Base-by-base conservation (phyloP, 2,329 filamentous ascomycete species). In the Penicillium sp. region DNA sequence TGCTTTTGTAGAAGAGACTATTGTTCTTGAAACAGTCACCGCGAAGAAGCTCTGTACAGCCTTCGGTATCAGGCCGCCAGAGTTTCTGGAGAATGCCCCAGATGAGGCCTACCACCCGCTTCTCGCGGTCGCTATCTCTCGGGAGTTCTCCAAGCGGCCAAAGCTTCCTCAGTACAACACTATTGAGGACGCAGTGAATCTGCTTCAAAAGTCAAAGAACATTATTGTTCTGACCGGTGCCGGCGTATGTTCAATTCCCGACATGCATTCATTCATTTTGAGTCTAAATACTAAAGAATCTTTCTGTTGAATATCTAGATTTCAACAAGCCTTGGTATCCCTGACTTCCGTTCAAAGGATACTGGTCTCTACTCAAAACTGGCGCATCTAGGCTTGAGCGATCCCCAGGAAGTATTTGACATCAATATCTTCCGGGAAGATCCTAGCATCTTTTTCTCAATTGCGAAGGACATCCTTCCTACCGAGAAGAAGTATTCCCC, bases 371-470 rank as follows among this genome's bases (percentile, higher is more conserved):
- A 98, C 77, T 88, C 92, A 46, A 89, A 92, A 71, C 81, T 98
- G 51, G 87, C 85, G 66, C 86, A 91, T 68, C 83, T 95, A 59
- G 92, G 92, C 7, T 81, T 87, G 59, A 86, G 80, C 62, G 93
- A 97, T 67, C 93, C 93, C 1, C 93, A 98, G 72, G 92, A 98
- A 70, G 92, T 98, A 26, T 99, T 99, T 70, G 92, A 96, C 76
- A 95, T 98, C 62, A 77, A 86, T 52, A 83, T 93, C 64, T 99
- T 99, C 75, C 87, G 87, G 66, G 84, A 93, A 48, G 90, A 98
- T 70, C 95, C 95, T 1, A 85, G 82, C 62, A 90, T 93, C 62
- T 99, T 99, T 80, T 99, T 96, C 80, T 88, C 87, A 1, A 86
- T 97, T 47, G 93, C 93, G 47, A 91, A 91, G 72, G 92, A 96